These are phyloP conservation scores for Amanita rubescens DNA, from an alignment of 768 basidiomycete genomes.

Conservation along the genomic window DNA sequence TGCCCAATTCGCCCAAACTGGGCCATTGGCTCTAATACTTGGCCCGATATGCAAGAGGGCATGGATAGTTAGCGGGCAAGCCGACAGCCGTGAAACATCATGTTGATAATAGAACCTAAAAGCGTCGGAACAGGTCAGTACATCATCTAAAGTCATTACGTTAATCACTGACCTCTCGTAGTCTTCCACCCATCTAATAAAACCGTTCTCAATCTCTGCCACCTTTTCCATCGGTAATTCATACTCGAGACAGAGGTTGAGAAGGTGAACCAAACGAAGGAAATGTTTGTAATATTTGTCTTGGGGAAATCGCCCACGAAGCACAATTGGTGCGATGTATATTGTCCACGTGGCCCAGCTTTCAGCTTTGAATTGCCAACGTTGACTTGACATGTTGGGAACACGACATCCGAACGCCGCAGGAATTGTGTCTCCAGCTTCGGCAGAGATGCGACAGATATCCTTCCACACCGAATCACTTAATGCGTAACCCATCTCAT, in stretches of 20 bases:
- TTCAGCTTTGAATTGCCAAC: constrained; percentile 20
- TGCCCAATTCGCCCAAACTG: constrained; percentile 32
- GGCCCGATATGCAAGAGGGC: constrained; percentile 29
- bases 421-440: constrained; percentile 22
- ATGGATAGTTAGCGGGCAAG: constrained; percentile 27
- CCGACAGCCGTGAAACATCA: constrained; percentile 13
- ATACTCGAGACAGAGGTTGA: constrained; percentile 25
- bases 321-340: constrained; percentile 23
- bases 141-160: background rate
- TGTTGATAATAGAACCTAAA: constrained; percentile 26
- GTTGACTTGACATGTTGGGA: constrained; percentile 18
- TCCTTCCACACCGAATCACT: constrained; percentile 25
- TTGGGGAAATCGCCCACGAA: constrained; percentile 15
- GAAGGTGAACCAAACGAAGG: constrained; percentile 20
- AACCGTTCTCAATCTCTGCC: constrained; percentile 15
- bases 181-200: constrained; percentile 20
- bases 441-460: constrained; percentile 23
- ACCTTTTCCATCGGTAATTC: constrained; percentile 15
- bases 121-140: background rate
- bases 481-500: constrained; percentile 19
- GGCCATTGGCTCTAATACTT: constrained; percentile 24
- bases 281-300: constrained; percentile 27
- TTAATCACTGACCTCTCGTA: constrained; percentile 22
- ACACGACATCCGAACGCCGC: constrained; percentile 19
- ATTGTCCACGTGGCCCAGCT: constrained; percentile 23